phyloP scores from a whole-genome alignment of 2,329 filamentous ascomycete species.

The Pestalotiopsis sp. region DNA sequence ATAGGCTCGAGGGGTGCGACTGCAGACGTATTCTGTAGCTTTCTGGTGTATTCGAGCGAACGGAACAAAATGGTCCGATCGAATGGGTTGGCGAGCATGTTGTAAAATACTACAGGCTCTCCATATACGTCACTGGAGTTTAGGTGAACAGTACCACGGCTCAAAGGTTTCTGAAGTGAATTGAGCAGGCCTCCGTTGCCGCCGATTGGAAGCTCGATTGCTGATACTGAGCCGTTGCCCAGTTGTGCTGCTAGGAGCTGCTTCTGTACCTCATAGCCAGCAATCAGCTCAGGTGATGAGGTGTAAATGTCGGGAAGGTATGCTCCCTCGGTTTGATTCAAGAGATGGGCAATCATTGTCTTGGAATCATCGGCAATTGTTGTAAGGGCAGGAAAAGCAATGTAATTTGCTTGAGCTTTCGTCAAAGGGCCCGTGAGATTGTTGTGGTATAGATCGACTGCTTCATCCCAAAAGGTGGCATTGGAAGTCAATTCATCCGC shows the following conservation, averaged over 20 bases:
- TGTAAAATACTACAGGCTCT: conserved; percentile 51
- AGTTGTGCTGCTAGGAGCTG: background rate
- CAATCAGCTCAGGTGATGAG: conserved; percentile 23
- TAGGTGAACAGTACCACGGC: conserved; percentile 57
- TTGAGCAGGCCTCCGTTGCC: conserved; percentile 18
- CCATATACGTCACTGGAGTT: conserved; percentile 42
- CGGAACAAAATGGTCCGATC: conserved; percentile 50
- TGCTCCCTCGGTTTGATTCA: conserved; percentile 17
- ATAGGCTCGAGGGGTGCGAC: conserved; percentile 35
- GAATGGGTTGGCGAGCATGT: conserved; percentile 46
- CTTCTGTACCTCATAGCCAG: conserved; percentile 19
- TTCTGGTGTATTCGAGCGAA: conserved; percentile 39
- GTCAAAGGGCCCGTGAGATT: conserved; percentile 27
- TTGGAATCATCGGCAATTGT: conserved; percentile 13
- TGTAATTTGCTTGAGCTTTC: conserved; percentile 23
- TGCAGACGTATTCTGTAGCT: conserved; percentile 30
- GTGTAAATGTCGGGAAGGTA: conserved; percentile 24
- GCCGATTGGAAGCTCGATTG: background rate
- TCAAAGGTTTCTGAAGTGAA: conserved; percentile 41
- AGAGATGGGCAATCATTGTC: conserved; percentile 16
- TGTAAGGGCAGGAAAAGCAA: conserved; percentile 16
- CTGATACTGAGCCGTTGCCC: background rate
- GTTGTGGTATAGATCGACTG: conserved; percentile 22
- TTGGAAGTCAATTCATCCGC: conserved; percentile 15
- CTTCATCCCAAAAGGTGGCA: conserved; percentile 22